A percentile compares a stretch with the other conserved stretches of the same genome.
Evolutionary conservation across 768 basidiomycete species (phyloP).

Genomic region (Glaciozyma martinii): DNA sequence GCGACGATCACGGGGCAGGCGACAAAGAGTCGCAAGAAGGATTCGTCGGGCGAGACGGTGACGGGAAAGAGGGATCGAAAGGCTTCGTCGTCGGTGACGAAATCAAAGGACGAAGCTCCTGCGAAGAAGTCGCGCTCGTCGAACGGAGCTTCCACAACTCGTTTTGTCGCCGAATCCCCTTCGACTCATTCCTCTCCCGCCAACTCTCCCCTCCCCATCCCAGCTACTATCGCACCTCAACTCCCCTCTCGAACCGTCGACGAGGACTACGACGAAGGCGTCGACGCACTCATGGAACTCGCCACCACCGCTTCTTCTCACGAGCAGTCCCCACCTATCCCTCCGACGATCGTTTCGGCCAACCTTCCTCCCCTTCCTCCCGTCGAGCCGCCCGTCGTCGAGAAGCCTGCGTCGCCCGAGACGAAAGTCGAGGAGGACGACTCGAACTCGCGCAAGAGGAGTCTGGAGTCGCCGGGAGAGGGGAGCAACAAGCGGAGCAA

Average conservation of each 20-base stretch:
- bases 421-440: background rate
- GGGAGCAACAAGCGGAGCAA: conserved; percentile 8
- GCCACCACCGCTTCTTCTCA: conserved; percentile 35
- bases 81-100: background rate
- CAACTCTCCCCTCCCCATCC: conserved; percentile 50
- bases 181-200: conserved; percentile 39
- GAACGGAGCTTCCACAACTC: background rate
- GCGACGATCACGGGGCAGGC: background rate
- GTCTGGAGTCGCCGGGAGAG: conserved; percentile 2
- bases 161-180: background rate
- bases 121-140: background rate
- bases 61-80: background rate
- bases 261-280: conserved; percentile 90
- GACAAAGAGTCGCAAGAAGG: background rate
- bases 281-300: conserved; percentile 71
- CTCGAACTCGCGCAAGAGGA: conserved; percentile 20
- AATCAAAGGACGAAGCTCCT: conserved; percentile 7
- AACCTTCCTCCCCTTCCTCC: background rate
- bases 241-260: conserved; percentile 55
- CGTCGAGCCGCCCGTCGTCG: background rate
- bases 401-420: too few species aligned
- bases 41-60: too few species aligned
- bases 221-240: conserved; percentile 44
- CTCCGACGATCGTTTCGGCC: background rate
- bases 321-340: background rate